Conservation (phyloP, 2,329 filamentous ascomycete genomes). For the Clonostachys rhizophaga region DNA sequence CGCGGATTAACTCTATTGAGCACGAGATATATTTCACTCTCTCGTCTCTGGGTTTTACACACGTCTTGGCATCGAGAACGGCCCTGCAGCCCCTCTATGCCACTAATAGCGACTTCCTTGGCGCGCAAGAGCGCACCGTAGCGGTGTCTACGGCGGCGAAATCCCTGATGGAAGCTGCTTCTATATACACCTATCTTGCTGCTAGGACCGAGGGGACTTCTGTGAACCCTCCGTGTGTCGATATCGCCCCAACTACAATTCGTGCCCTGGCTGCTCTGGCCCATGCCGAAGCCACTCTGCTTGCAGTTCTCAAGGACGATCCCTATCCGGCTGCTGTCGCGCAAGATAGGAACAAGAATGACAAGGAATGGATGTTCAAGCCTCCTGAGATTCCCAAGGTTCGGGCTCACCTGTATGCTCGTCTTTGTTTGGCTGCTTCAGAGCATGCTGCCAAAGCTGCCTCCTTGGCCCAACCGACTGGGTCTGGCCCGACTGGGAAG, state of each 20-base stretch:
- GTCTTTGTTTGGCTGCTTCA: slow-evolving; percentile 80
- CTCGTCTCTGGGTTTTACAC: slow-evolving; percentile 69
- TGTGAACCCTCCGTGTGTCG: slow-evolving; percentile 38
- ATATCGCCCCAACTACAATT: slow-evolving; percentile 47
- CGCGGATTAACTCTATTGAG: slow-evolving; percentile 69
- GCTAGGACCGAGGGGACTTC: slow-evolving; percentile 42
- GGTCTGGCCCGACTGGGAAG: slow-evolving; percentile 25
- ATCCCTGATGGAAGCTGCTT: slow-evolving; percentile 71
- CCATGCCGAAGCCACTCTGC: slow-evolving; percentile 81
- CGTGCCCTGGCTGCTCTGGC: slow-evolving; percentile 61
- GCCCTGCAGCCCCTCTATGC: slow-evolving; percentile 71
- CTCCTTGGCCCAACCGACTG: slow-evolving; percentile 37
- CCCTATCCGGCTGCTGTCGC: slow-evolving; percentile 81
- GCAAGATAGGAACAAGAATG: slow-evolving; percentile 75
- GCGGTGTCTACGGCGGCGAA: slow-evolving; percentile 73
- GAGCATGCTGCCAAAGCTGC: slow-evolving; percentile 78
- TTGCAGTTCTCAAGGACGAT: slow-evolving; percentile 91
- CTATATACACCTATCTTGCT: slow-evolving; percentile 70
- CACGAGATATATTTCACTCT: slow-evolving; percentile 80
- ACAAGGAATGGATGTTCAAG: slow-evolving; percentile 96
- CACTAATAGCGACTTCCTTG: slow-evolving; percentile 54
- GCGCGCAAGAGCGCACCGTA: slow-evolving; percentile 60
- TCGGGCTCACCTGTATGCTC: slow-evolving; percentile 79
- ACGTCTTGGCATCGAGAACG: slow-evolving; percentile 68
- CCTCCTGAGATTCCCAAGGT: slow-evolving; percentile 85